These are phyloP conservation scores for Truncatella angustata DNA, from an alignment of 2,329 filamentous ascomycete genomes.

Conservation along the genomic window DNA sequence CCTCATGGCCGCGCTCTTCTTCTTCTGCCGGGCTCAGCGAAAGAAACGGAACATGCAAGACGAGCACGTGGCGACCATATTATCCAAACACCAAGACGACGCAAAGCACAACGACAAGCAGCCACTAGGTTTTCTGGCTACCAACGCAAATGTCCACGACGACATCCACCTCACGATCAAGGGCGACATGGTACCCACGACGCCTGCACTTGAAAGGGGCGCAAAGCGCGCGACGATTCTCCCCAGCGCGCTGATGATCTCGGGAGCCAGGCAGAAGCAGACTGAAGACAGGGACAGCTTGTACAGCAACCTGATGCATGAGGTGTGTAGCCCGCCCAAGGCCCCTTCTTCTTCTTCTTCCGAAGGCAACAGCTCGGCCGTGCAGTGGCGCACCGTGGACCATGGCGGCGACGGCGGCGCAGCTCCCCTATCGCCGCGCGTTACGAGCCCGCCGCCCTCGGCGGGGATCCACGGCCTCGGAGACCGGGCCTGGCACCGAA, in stretches of 20 bases:
- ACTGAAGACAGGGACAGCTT: background rate
- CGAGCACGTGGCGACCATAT: conserved; percentile 12
- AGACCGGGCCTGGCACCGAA: conserved; percentile 27
- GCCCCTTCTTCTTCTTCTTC: too few relatives aligned
- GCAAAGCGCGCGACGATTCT: background rate
- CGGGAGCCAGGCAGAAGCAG: background rate
- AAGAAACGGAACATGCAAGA: conserved; percentile 20
- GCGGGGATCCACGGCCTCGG: conserved; percentile 17
- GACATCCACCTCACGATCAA: conserved; percentile 13
- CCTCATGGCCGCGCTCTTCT: conserved; percentile 17
- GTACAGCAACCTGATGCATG: background rate
- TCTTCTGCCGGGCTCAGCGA: conserved; percentile 21
- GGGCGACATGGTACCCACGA: conserved; percentile 18
- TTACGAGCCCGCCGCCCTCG: conserved; percentile 13
- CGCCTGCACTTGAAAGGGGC: conserved; percentile 24
- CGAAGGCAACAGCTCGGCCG: conserved; percentile 18
- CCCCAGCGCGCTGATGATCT: background rate
- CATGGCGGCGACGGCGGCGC: conserved; percentile 7
- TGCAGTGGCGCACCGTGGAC: conserved; percentile 17
- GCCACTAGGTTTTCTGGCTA: conserved; percentile 14
- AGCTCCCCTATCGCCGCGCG: background rate
- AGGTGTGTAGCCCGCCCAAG: background rate
- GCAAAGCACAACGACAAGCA: background rate
- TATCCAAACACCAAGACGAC: conserved; percentile 5
- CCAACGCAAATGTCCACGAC: conserved; percentile 4